Conservation (phyloP, 805 yeast species). For the Ogataea methanolica region DNA sequence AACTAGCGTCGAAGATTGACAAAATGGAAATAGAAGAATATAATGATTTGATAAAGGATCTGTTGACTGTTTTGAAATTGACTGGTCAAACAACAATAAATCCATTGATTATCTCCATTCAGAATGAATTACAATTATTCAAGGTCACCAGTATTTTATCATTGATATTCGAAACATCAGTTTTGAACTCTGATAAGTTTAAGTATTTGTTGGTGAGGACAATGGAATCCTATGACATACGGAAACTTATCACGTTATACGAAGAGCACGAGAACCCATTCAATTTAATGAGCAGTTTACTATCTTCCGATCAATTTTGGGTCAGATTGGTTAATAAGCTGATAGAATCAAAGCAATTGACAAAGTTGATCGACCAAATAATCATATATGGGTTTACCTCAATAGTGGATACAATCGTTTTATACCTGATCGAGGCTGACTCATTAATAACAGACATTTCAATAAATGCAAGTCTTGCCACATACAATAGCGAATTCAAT, state of each 20-base stretch:
- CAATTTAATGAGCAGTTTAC: slow-evolving; percentile 5
- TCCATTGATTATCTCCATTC: slow-evolving; percentile 7
- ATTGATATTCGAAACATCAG: slow-evolving; percentile 11
- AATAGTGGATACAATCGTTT: slow-evolving; percentile 16
- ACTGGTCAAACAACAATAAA: not conserved
- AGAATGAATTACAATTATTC: slow-evolving; percentile 8
- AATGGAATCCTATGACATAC: slow-evolving; percentile 16
- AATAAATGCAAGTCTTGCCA: slow-evolving; percentile 2
- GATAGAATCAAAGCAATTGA: slow-evolving; percentile 7
- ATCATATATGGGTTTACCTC: slow-evolving; percentile 24
- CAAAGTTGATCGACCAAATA: slow-evolving; percentile 11
- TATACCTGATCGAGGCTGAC: slow-evolving; percentile 4
- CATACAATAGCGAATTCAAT: slow-evolving; percentile 11
- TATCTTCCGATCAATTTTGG: slow-evolving; percentile 20
- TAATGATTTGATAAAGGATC: not conserved
- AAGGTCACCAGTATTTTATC: slow-evolving; percentile 14
- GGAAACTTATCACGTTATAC: slow-evolving; percentile 9
- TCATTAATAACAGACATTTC: not conserved
- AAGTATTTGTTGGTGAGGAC: slow-evolving; percentile 20
- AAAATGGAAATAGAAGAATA: not conserved
- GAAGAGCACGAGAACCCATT: slow-evolving; percentile 9
- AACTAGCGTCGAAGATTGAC: not conserved
- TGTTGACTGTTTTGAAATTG: slow-evolving; percentile 6
- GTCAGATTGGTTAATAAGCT: slow-evolving; percentile 8
- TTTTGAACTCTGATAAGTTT: slow-evolving; percentile 12